Conservation (phyloP, 2,329 filamentous ascomycete genomes). For the Colletotrichum kahawae region DNA sequence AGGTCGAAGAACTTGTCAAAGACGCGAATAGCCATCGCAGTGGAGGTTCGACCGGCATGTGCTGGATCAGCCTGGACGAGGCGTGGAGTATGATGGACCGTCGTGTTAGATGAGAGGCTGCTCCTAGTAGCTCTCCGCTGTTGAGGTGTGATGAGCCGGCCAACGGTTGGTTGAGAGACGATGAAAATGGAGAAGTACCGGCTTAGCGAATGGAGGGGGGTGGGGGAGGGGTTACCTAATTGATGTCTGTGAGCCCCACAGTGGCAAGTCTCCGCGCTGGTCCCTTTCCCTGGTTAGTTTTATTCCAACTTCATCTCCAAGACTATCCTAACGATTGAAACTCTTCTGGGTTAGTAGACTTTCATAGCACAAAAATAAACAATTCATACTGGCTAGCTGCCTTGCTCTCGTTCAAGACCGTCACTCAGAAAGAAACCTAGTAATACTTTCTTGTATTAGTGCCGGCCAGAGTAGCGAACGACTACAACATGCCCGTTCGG, state of each 20-base stretch:
- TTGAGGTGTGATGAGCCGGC: neutral
- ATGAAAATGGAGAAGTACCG: neutral
- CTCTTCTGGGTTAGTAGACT: neutral
- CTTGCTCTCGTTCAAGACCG: neutral
- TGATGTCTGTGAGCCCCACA: neutral
- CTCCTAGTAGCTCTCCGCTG: neutral
- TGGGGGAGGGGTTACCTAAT: neutral
- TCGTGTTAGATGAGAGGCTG: neutral
- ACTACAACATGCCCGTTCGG: neutral
- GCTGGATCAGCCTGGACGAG: neutral
- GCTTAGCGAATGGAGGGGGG: neutral
- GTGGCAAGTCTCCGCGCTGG: neutral
- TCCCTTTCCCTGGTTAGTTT: neutral
- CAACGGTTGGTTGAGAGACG: neutral
- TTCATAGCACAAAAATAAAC: neutral
- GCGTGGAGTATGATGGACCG: neutral
- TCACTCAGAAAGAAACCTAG: neutral
- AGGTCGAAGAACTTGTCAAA: slow-evolving; percentile 33
- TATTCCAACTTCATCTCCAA: slow-evolving; percentile 3
- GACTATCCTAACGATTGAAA: neutral
- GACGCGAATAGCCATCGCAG: neutral
- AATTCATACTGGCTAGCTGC: neutral
- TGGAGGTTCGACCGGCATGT: neutral
- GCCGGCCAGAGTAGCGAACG: neutral
- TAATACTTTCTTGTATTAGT: neutral